Evolutionary conservation across 1,139 yeast genomes (phyloP).

Genomic region (Zhuliangozyma blackwelliae): DNA sequence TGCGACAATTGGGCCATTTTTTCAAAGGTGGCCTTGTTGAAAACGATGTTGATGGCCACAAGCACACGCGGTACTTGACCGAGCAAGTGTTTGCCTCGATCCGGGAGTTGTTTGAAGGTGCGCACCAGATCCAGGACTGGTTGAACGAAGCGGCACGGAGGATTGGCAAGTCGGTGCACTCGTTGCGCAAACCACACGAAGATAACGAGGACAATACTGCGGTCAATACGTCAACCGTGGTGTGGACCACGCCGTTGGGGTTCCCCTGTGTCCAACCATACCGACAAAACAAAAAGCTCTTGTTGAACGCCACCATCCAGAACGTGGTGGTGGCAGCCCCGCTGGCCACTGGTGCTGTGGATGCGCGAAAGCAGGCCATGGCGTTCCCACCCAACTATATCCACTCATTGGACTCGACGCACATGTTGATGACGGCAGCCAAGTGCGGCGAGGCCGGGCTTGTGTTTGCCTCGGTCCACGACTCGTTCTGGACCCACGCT

Average conservation of each 20-base stretch:
- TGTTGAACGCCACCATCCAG: constrained; percentile 75
- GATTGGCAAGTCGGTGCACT: constrained; percentile 64
- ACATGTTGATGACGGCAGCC: constrained; percentile 86
- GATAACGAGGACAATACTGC: constrained; percentile 12
- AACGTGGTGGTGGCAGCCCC: constrained; percentile 82
- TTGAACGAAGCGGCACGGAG: constrained; percentile 79
- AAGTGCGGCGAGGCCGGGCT: constrained; percentile 66
- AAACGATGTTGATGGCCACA: constrained; percentile 35
- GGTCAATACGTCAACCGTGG: constrained; percentile 74
- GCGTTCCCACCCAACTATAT: constrained; percentile 97
- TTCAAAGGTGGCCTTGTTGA: constrained; percentile 23
- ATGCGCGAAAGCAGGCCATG: constrained; percentile 81
- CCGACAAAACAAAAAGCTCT: constrained; percentile 59
- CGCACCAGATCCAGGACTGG: constrained; percentile 97
- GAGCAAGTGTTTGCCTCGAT: constrained; percentile 77
- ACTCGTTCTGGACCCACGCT: constrained; percentile 98
- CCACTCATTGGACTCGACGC: constrained; percentile 95
- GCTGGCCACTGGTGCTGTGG: constrained; percentile 74
- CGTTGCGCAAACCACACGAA: constrained; percentile 46
- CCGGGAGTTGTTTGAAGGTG: constrained; percentile 83
- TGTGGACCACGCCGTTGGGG: constrained; percentile 97
- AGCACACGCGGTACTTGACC: constrained; percentile 65
- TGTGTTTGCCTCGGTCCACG: constrained; percentile 95
- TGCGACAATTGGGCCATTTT: constrained; percentile 51
- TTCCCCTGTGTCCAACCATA: constrained; percentile 96